Conservation (phyloP, 2,329 filamentous ascomycete genomes). For the Fusarium coicis region DNA sequence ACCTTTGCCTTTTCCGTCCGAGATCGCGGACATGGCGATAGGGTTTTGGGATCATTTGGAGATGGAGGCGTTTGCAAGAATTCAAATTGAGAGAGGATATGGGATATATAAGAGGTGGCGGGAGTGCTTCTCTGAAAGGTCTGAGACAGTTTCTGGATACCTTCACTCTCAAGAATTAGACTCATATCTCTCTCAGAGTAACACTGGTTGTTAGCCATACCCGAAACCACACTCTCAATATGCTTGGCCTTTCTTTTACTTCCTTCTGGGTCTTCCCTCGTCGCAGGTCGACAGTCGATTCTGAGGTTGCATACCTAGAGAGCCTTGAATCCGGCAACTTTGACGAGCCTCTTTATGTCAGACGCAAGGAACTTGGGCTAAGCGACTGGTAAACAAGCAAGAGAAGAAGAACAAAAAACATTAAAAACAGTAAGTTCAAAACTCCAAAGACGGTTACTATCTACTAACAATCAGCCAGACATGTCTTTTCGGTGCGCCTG, state of each 20-base stretch:
- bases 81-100: not conserved
- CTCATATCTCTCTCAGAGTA: not conserved
- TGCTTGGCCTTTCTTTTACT: slow-evolving; percentile 37
- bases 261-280: slow-evolving; percentile 35
- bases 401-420: too few relatives aligned
- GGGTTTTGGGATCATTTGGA: slow-evolving; percentile 7
- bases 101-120: slow-evolving; percentile 6
- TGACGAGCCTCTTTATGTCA: slow-evolving; percentile 30
- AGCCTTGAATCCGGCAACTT: slow-evolving; percentile 32
- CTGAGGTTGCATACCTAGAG: slow-evolving; percentile 20
- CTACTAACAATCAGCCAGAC: not conserved
- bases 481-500: slow-evolving; percentile 14
- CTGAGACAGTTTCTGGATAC: not conserved
- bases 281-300: slow-evolving; percentile 26
- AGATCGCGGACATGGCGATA: slow-evolving; percentile 8
- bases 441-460: not conserved
- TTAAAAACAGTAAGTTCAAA: not conserved
- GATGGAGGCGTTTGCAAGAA: slow-evolving; percentile 1
- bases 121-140: not conserved
- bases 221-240: not conserved
- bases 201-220: not conserved
- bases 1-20: slow-evolving; percentile 21
- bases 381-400: slow-evolving; percentile 25
- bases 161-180: not conserved
- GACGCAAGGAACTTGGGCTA: slow-evolving; percentile 24